Evolutionary conservation across 768 basidiomycete species (phyloP).

Genomic region (Leucocoprinus leucothites): DNA sequence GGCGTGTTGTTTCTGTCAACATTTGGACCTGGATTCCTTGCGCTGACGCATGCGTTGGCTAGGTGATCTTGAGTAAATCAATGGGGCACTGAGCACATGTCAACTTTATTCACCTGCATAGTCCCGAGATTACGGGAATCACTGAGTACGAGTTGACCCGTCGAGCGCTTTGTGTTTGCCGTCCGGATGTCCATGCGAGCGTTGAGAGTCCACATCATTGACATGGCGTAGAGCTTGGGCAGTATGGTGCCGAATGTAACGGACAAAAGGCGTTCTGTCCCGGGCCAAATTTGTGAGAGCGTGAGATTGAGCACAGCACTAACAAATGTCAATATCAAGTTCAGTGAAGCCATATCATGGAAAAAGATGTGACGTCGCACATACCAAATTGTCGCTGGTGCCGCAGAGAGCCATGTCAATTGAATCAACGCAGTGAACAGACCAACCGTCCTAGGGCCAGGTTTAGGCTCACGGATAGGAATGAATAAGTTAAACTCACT

Average conservation of each 20-base stretch:
- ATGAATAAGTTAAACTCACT: constrained; percentile 12
- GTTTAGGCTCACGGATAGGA: background rate
- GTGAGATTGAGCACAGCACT: constrained; percentile 33
- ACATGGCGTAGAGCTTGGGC: constrained; percentile 24
- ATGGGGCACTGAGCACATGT: background rate
- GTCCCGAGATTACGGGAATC: background rate
- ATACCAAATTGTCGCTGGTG: constrained; percentile 33
- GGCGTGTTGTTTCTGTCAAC: constrained; percentile 2
- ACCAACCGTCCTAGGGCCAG: constrained; percentile 21
- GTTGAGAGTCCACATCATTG: constrained; percentile 13
- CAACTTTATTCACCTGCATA: background rate
- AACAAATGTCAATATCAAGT: background rate
- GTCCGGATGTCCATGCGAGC: constrained; percentile 4
- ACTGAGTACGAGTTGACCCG: background rate
- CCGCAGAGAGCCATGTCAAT: constrained; percentile 29
- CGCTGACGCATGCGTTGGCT: background rate
- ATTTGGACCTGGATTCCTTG: constrained; percentile 1
- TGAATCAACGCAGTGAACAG: constrained; percentile 27
- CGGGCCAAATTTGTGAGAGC: constrained; percentile 28
- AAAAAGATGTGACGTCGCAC: background rate
- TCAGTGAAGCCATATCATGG: no score
- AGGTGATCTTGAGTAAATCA: background rate
- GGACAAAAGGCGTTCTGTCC: constrained; percentile 22
- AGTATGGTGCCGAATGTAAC: constrained; percentile 26
- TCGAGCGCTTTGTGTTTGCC: background rate